These are phyloP conservation scores for Trichothecium sympodiale DNA, from an alignment of 2,329 filamentous ascomycete genomes.

Conservation along the genomic window DNA sequence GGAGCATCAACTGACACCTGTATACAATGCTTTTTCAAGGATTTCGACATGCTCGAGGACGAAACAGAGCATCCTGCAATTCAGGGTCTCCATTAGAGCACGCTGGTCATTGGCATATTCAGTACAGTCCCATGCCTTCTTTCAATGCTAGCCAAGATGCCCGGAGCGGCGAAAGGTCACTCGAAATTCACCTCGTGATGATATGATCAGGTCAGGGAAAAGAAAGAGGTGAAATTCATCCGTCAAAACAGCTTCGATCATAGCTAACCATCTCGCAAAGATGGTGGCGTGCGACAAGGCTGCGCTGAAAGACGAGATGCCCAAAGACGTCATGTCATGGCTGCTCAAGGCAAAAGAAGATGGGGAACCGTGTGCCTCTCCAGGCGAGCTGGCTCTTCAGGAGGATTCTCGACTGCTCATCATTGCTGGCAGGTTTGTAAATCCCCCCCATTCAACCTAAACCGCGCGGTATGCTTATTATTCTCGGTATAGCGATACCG, in stretches of 20 bases:
- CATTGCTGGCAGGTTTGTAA: slow-evolving; percentile 4
- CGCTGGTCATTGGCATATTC: slow-evolving; percentile 8
- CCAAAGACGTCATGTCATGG: slow-evolving; percentile 3
- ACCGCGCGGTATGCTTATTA: not conserved
- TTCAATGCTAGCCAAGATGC: slow-evolving; percentile 3
- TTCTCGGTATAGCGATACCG: slow-evolving; percentile 3
- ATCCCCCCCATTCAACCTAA: too few relatives aligned
- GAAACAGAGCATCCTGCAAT: slow-evolving; percentile 13
- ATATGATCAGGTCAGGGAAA: slow-evolving; percentile 2
- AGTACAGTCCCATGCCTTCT: slow-evolving; percentile 3
- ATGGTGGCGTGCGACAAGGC: not conserved
- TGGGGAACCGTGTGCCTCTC: slow-evolving; percentile 1
- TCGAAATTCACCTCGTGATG: slow-evolving; percentile 2
- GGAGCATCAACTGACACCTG: too few relatives aligned
- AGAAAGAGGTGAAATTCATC: not conserved
- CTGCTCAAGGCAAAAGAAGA: slow-evolving; percentile 3
- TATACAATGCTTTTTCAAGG: slow-evolving; percentile 18
- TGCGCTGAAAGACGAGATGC: not conserved
- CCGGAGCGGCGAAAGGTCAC: slow-evolving; percentile 2
- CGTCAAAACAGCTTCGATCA: not conserved
- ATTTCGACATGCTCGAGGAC: slow-evolving; percentile 21
- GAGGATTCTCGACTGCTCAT: slow-evolving; percentile 5
- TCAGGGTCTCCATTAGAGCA: slow-evolving; percentile 8
- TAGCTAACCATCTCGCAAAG: not conserved
- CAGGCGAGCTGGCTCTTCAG: slow-evolving; percentile 1